phyloP scores from a whole-genome alignment of 2,329 filamentous ascomycete species.

The Cytospora schulzeri region DNA sequence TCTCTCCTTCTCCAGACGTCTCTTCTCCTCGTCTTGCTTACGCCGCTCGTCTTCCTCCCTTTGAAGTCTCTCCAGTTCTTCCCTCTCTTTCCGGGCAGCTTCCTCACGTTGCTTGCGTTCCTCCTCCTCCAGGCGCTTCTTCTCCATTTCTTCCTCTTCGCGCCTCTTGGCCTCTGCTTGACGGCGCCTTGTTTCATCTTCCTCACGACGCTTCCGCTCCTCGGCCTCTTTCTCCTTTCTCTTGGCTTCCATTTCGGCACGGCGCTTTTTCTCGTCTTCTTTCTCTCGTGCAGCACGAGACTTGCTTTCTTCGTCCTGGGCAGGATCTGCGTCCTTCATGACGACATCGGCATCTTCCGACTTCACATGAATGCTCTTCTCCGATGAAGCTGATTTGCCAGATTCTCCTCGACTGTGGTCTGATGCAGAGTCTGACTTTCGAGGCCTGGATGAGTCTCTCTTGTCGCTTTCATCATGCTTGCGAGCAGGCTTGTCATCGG shows the following conservation, averaged over 20 bases:
- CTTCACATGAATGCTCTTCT: conserved; percentile 59
- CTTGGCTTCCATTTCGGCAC: conserved; percentile 34
- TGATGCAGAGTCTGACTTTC: conserved; percentile 38
- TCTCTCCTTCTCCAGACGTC: conserved; percentile 46
- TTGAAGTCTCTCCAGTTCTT: conserved; percentile 41
- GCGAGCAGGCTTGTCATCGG: conserved; percentile 38
- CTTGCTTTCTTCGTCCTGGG: conserved; percentile 33
- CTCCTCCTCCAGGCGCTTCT: conserved; percentile 34
- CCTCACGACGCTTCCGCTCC: conserved; percentile 37
- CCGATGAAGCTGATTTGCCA: conserved; percentile 44
- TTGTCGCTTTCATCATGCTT: conserved; percentile 47
- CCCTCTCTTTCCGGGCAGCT: conserved; percentile 36
- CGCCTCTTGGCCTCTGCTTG: conserved; percentile 34
- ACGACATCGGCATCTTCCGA: conserved; percentile 59
- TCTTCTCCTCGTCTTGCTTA: conserved; percentile 34
- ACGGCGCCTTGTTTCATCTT: conserved; percentile 36
- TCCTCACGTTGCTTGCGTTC: conserved; percentile 32
- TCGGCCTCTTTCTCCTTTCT: conserved; percentile 38
- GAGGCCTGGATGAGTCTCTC: conserved; percentile 40
- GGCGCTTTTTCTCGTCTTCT: conserved; percentile 35
- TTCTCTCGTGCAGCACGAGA: conserved; percentile 33
- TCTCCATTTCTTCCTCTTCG: conserved; percentile 39
- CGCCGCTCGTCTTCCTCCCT: conserved; percentile 33
- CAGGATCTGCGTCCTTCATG: conserved; percentile 51
- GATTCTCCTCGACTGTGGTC: conserved; percentile 47